Percentiles rank a stretch among this genome's conserved stretches.
phyloP scores from a whole-genome alignment of 176 grass and related monocot species.

The Chloris gayana region DNA sequence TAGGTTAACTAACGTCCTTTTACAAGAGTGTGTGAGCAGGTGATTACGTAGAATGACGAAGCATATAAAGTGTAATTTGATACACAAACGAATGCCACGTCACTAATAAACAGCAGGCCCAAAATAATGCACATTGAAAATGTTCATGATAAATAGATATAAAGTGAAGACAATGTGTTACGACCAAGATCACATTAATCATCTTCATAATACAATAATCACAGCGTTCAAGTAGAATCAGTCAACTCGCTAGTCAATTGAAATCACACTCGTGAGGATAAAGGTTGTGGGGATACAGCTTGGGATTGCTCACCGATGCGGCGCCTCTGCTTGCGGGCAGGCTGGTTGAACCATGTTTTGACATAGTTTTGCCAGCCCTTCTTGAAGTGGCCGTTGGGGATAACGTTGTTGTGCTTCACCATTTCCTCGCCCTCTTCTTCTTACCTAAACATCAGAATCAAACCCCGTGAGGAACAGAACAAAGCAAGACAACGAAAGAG shows the following conservation, averaged over 20 bases:
- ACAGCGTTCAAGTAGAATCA: not conserved
- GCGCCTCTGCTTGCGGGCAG: too few relatives aligned
- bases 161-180: not conserved
- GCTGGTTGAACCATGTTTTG: slow-evolving; percentile 42
- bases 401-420: slow-evolving; percentile 95
- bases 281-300: too few relatives aligned
- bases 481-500: not conserved
- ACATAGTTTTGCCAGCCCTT: slow-evolving; percentile 95
- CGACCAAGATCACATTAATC: not conserved
- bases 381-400: slow-evolving; percentile 81
- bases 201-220: not conserved
- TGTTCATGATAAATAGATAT: not conserved
- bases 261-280: too few relatives aligned
- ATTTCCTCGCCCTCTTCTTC: slow-evolving; percentile 49
- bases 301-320: too few relatives aligned
- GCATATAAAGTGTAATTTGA: too few relatives aligned
- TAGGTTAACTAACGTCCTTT: too few relatives aligned
- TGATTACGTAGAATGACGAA: too few relatives aligned
- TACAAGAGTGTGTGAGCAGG: too few relatives aligned
- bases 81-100: too few relatives aligned
- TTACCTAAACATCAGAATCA: slow-evolving; percentile 30
- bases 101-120: not conserved
- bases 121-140: not conserved
- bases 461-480: not conserved
- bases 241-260: not conserved